phyloP scores from a whole-genome alignment of 2,329 filamentous ascomycete genomes.

The Beauveria sp. region DNA sequence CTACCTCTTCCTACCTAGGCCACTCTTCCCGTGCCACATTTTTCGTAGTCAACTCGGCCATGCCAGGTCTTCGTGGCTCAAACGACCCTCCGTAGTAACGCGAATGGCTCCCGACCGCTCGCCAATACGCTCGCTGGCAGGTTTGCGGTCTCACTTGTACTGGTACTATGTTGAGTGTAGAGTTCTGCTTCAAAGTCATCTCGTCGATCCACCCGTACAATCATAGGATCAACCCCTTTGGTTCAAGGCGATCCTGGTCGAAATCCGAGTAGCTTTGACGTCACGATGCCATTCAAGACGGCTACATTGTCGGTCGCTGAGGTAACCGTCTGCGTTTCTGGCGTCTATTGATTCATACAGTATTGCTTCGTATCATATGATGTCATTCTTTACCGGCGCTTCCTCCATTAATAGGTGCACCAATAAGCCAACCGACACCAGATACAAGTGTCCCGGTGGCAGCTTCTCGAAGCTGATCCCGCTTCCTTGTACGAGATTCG shows the following conservation, averaged over 20 bases:
- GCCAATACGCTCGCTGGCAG: not conserved
- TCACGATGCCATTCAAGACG: not conserved
- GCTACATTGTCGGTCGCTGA: not conserved
- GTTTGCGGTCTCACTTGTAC: not conserved
- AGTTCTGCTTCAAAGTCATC: no score
- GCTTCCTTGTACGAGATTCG: conserved; percentile 50
- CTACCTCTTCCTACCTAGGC: not conserved
- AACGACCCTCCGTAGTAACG: not conserved
- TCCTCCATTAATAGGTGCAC: conserved; percentile 35
- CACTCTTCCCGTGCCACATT: not conserved
- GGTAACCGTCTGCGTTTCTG: not conserved
- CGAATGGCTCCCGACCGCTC: not conserved
- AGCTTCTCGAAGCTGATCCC: conserved; percentile 62
- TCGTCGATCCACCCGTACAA: not conserved
- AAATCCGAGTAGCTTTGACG: not conserved
- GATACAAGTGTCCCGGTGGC: conserved; percentile 61
- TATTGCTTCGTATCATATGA: not conserved
- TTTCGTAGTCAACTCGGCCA: not conserved
- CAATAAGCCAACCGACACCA: conserved; percentile 61
- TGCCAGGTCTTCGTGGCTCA: not conserved
- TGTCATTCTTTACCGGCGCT: not conserved
- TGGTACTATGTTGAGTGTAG: not conserved
- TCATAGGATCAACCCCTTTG: no score
- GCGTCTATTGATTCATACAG: not conserved
- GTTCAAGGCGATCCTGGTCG: not conserved